phyloP scores from a whole-genome alignment of 78 protist genomes.

The Dictyostelium intermedium region DNA sequence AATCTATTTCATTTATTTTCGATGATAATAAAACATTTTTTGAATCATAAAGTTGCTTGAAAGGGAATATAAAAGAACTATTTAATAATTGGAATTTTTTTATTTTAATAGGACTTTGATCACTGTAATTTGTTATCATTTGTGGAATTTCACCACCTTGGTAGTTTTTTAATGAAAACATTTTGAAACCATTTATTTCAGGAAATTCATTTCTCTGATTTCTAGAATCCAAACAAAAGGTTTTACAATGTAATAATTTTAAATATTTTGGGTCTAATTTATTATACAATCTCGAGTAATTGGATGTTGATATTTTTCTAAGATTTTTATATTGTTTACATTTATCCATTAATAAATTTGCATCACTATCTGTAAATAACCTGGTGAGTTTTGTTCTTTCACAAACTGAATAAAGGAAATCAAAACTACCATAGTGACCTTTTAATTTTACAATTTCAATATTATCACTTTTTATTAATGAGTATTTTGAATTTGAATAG shows the following conservation, averaged over 20 bases:
- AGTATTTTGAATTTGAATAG: neutral
- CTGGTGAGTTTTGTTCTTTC: neutral
- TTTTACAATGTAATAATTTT: no score
- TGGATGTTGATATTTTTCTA: neutral
- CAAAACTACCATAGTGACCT: no score
- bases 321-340: neutral
- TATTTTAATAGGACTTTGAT: neutral
- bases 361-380: neutral
- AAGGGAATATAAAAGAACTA: neutral
- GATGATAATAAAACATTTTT: neutral
- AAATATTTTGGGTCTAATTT: neutral
- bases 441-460: neutral
- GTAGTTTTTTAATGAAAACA: no score
- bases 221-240: neutral
- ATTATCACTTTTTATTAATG: neutral
- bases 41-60: neutral
- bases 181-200: neutral
- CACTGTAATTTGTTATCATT: no score
- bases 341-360: neutral
- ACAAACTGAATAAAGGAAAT: no score
- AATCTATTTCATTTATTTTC: no score
- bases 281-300: neutral
- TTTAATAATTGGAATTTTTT: no score
- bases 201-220: neutral
- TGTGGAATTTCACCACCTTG: neutral